A percentile compares a stretch with the other conserved stretches of the same genome.
phyloP scores from a whole-genome alignment of 1,284 basidiomycete species.

The Anthracocystis panici-leucophaei region DNA sequence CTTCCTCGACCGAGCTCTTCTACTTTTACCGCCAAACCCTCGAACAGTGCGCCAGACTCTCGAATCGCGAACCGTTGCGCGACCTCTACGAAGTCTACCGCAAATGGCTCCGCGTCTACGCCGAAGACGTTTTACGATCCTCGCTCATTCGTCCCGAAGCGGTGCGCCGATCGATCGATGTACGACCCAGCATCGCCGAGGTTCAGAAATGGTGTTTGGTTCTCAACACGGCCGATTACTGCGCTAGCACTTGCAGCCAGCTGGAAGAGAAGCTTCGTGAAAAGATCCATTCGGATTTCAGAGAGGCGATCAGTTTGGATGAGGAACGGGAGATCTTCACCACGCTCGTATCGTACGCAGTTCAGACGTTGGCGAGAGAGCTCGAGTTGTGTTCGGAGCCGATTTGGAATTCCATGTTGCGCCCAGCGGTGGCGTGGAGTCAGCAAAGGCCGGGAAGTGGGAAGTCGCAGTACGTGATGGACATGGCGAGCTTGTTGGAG shows the following conservation, averaged over 20 bases:
- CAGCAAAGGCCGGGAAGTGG: conserved; percentile 31
- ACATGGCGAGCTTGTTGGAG: conserved; percentile 61
- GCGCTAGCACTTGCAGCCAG: conserved; percentile 89
- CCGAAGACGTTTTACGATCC: conserved; percentile 79
- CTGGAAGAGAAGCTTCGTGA: conserved; percentile 90
- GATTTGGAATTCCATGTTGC: conserved; percentile 63
- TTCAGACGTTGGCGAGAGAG: conserved; percentile 56
- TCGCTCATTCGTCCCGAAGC: conserved; percentile 77
- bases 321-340: conserved; percentile 85
- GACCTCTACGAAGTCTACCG: conserved; percentile 74
- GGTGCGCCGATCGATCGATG: conserved; percentile 51
- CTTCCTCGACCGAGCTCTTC: conserved; percentile 95
- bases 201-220: conserved; percentile 73
- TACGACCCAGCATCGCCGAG: conserved; percentile 52
- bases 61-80: conserved; percentile 62
- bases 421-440: conserved; percentile 58
- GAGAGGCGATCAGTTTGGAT: conserved; percentile 84
- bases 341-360: conserved; percentile 54
- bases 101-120: conserved; percentile 94
- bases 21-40: conserved; percentile 96
- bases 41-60: conserved; percentile 84
- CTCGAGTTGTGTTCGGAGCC: conserved; percentile 58
- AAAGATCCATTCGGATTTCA: conserved; percentile 80
- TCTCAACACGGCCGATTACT: conserved; percentile 98
- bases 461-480: conserved; percentile 60